Conservation (phyloP, 2,329 filamentous ascomycete genomes). For the Magnaporthiopsis incrustans region DNA sequence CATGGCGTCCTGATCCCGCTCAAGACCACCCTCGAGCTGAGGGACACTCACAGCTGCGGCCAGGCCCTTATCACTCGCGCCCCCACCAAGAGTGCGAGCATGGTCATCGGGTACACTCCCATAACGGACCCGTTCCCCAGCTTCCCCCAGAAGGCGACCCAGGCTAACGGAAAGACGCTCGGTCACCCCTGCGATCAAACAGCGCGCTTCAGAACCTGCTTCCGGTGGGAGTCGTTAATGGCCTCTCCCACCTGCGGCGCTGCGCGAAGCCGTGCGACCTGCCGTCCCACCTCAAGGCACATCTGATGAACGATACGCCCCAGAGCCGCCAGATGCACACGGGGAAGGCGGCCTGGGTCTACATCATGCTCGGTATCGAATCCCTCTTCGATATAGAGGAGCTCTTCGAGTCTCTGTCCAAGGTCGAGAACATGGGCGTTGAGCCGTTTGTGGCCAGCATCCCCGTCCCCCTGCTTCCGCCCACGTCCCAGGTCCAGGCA, state of each 20-base stretch:
- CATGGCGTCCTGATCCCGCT: constrained; percentile 50
- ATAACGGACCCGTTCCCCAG: not conserved
- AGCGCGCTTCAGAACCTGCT: constrained; percentile 49
- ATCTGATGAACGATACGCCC: constrained; percentile 51
- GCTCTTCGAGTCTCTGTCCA: constrained; percentile 37
- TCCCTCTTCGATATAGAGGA: constrained; percentile 45
- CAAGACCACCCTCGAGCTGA: constrained; percentile 56
- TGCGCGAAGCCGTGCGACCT: constrained; percentile 66
- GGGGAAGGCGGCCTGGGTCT: constrained; percentile 52
- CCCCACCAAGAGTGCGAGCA: constrained; percentile 63
- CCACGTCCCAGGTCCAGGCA: constrained; percentile 69
- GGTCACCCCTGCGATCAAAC: not conserved
- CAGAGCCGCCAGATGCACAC: constrained; percentile 49
- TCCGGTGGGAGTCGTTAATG: constrained; percentile 54
- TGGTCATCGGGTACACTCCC: constrained; percentile 58
- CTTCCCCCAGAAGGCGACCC: not conserved
- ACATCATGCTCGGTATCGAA: constrained; percentile 46
- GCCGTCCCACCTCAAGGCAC: constrained; percentile 54
- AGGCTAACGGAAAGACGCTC: not conserved
- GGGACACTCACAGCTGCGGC: constrained; percentile 49
- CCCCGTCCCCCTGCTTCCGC: constrained; percentile 63
- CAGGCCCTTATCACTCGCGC: constrained; percentile 64
- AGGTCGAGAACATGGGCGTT: constrained; percentile 42
- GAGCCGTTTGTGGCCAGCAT: constrained; percentile 52
- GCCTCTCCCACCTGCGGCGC: constrained; percentile 64